A percentile compares a stretch with the other conserved stretches of the same genome.
phyloP scores from a whole-genome alignment of 331 rosid species.

The Quercus phellos region DNA sequence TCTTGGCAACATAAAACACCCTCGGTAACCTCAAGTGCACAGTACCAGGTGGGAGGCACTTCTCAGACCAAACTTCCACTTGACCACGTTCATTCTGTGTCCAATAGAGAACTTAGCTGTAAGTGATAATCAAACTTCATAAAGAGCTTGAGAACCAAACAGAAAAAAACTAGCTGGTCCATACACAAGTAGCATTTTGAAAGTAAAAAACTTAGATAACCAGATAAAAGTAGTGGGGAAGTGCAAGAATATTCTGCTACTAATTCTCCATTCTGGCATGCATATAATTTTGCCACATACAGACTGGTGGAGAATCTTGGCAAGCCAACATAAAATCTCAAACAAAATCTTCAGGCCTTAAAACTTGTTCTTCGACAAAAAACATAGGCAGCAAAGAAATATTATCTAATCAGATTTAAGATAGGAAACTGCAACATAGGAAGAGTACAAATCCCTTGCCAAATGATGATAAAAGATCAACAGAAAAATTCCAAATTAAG shows the following conservation, averaged over 20 bases:
- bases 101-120: slow-evolving; percentile 23
- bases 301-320: neutral
- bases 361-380: neutral
- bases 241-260: neutral
- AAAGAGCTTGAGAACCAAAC: slow-evolving; percentile 11
- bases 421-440: neutral
- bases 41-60: slow-evolving; percentile 95
- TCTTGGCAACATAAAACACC: slow-evolving; percentile 70
- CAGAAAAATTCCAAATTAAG: neutral
- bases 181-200: neutral
- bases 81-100: slow-evolving; percentile 78
- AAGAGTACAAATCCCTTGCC: neutral
- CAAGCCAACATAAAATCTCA: neutral
- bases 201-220: neutral
- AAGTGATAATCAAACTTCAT: slow-evolving; percentile 18
- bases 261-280: neutral
- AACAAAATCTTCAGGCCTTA: neutral
- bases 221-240: neutral
- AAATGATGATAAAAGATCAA: neutral
- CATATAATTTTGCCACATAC: neutral
- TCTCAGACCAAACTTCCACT: slow-evolving; percentile 97
- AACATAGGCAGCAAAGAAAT: neutral
- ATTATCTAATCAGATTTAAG: neutral
- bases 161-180: neutral
- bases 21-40: slow-evolving; percentile 75